These are phyloP conservation scores for Allium sativum DNA, from an alignment of 106 monocot species.

Conservation along the genomic window DNA sequence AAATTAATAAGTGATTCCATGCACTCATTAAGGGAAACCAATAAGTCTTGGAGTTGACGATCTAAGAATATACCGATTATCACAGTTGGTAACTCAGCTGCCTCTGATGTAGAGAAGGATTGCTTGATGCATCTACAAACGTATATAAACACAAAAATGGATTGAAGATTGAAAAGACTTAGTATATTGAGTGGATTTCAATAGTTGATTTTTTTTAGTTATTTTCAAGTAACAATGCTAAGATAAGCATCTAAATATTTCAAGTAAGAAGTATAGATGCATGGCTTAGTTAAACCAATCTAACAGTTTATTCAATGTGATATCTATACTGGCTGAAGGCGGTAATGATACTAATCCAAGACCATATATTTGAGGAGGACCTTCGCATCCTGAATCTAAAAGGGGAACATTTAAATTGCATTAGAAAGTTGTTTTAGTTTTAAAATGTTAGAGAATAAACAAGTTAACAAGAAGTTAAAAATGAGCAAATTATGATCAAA, in stretches of 20 bases:
- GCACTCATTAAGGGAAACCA: constrained; percentile 27
- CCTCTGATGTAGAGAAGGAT: constrained; percentile 57
- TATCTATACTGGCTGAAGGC: constrained; percentile 74
- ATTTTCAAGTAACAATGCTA: background rate
- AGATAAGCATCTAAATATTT: too few relatives aligned
- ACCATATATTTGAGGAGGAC: constrained; percentile 78
- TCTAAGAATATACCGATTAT: constrained; percentile 42
- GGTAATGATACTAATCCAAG: constrained; percentile 65
- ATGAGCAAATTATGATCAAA: background rate
- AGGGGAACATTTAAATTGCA: constrained; percentile 6
- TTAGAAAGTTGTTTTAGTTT: background rate
- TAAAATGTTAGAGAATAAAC: too few relatives aligned
- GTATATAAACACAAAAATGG: background rate
- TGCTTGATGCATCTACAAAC: constrained; percentile 33
- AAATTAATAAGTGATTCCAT: constrained; percentile 42
- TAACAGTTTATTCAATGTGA: background rate
- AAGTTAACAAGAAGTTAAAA: background rate
- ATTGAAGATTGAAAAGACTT: too few relatives aligned
- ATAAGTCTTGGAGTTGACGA: constrained; percentile 43
- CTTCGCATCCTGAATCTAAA: constrained; percentile 33
- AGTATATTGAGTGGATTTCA: too few relatives aligned
- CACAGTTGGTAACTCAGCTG: constrained; percentile 55
- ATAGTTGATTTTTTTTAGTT: too few relatives aligned
- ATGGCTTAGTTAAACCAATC: too few relatives aligned
- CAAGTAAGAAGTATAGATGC: too few relatives aligned